Base-by-base conservation (phyloP, 352 stramenopile species). In the Globisporangium barbulae region DNA sequence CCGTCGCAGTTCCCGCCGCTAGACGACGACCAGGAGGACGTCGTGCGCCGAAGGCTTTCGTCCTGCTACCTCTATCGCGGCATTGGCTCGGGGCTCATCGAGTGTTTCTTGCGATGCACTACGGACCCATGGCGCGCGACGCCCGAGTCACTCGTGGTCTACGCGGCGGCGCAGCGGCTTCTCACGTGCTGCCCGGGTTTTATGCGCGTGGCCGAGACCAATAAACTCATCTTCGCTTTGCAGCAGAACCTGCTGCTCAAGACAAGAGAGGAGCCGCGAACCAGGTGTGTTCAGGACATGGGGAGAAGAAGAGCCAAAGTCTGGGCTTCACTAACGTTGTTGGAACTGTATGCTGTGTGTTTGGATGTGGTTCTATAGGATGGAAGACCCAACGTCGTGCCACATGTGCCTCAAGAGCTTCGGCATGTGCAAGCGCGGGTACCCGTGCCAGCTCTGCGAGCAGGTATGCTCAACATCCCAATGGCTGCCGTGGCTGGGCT, bases 191-290 rank as follows among this genome's bases (percentile, higher is more conserved):
- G 64, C 3, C 59, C 64, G 1, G 64, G 59, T 15, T 65, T 67
- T 50, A 61, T 70, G 64, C 58, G 60, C 17, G 60, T 65, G 37
- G 64, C 64, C 3, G 64, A 66, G 52, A 70, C 53, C 7, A 70
- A 70, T 59, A 70, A 70, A 31, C 64, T 70, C 42, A 70, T 62
- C 41, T 66, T 63, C 22, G 59, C 60, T 35, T 44, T 70, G 15
- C 64, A 70, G 28, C 50, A 70, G 49, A 31, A 53, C 35, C 53
- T 60, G 22, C 30, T 65, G 31, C 33, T 17, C 5, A 45, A 42
- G 3, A n/a, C 58, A 19, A 45, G 53, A 41, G 50, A 42, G 0
- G 50, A 41, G 3, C 28, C 50, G 1, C 30, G 50, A 25, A 44
- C 30, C 30, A 33, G 50, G 50, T 56, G 53, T n/a, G 25, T 21